Evolutionary conservation across 441 rosid genomes (phyloP).

Genomic region (Populus hybrid): DNA sequence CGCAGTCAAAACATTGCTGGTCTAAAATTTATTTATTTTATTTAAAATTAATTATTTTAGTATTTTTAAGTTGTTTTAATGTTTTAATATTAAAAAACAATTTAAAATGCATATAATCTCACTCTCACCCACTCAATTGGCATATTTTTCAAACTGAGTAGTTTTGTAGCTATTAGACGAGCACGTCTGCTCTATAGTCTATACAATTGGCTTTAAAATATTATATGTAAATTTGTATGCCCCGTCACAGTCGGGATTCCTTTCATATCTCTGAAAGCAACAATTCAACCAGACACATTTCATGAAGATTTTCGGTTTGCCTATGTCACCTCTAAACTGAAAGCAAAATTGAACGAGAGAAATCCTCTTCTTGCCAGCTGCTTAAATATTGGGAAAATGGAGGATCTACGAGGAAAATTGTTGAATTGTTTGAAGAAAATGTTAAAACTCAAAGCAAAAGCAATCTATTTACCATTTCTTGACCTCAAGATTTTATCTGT

Average conservation of each 20-base stretch:
- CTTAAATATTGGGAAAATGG: neutral
- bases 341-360: neutral
- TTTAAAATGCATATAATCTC: too few species aligned
- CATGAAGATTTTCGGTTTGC: neutral
- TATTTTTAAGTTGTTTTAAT: too few species aligned
- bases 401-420: neutral
- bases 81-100: too few species aligned
- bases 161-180: neutral
- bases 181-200: neutral
- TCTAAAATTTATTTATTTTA: too few species aligned
- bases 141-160: neutral
- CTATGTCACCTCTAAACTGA: neutral
- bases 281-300: neutral
- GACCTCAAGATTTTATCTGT: neutral
- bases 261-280: conserved; percentile 3
- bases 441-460: neutral
- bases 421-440: neutral
- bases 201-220: conserved; percentile 2
- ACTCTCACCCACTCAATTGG: neutral
- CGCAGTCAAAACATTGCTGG: too few species aligned
- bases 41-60: too few species aligned
- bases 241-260: neutral
- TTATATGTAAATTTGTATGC: neutral
- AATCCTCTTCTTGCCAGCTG: neutral
- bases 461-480: neutral